Conservation (phyloP, 2,329 filamentous ascomycete species). For the Cladophialophora exuberans region DNA sequence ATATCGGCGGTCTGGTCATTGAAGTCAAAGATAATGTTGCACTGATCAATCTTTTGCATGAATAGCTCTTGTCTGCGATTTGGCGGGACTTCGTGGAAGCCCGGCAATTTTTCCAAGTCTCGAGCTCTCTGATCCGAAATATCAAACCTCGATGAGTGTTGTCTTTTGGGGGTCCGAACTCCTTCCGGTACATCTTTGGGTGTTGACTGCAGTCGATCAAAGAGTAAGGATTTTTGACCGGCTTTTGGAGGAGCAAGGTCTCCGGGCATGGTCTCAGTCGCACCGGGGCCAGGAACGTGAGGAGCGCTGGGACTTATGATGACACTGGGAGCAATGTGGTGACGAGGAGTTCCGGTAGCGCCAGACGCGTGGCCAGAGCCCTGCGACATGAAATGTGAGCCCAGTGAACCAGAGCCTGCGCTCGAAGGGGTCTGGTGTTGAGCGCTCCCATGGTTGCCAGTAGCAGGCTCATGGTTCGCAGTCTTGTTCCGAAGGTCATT, state of each 20-base stretch:
- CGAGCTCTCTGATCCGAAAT: conserved; percentile 87
- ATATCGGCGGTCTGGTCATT: conserved; percentile 97
- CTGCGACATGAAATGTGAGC: conserved; percentile 42
- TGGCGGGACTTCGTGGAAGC: conserved; percentile 95
- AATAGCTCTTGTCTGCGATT: conserved; percentile 95
- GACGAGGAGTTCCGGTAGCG: conserved; percentile 61
- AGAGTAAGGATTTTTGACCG: conserved; percentile 84
- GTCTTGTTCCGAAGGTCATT: conserved; percentile 86
- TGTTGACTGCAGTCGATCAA: conserved; percentile 86
- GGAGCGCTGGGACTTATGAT: conserved; percentile 94
- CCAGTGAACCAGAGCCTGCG: conserved; percentile 32
- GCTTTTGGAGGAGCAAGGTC: conserved; percentile 93
- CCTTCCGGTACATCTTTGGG: conserved; percentile 97
- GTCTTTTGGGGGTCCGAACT: conserved; percentile 89
- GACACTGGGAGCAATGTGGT: conserved; percentile 77
- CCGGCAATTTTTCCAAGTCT: conserved; percentile 94
- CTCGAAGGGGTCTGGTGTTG: conserved; percentile 36
- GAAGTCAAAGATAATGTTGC: conserved; percentile 99
- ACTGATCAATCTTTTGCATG: conserved; percentile 99
- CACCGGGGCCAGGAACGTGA: conserved; percentile 91
- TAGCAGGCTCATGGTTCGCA: conserved; percentile 50
- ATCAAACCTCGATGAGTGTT: conserved; percentile 97
- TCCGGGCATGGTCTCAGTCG: conserved; percentile 96
- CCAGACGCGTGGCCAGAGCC: conserved; percentile 52
- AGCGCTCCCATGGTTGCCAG: conserved; percentile 28